Conservation (phyloP, 495 filamentous ascomycete species). For the Annulohypoxylon maeteangense region DNA sequence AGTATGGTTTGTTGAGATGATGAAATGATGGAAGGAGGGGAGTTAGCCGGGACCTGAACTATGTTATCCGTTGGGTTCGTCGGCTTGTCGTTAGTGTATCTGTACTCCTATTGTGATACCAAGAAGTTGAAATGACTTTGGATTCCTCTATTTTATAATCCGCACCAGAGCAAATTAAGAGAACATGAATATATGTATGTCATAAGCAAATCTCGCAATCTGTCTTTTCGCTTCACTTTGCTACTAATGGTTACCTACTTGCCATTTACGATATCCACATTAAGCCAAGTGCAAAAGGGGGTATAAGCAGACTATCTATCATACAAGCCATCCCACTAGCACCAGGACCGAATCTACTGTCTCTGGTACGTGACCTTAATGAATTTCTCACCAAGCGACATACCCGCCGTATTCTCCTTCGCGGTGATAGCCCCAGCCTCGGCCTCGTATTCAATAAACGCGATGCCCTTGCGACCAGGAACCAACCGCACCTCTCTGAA, state of each 20-base stretch:
- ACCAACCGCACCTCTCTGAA: constrained; percentile 93
- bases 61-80: constrained; percentile 3
- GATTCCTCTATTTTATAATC: constrained; percentile 5
- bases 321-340: constrained; percentile 19
- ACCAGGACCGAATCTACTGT: constrained; percentile 62
- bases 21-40: neutral
- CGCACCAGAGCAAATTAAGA: neutral
- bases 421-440: constrained; percentile 90
- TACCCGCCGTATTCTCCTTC: constrained; percentile 94
- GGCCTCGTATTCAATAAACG: constrained; percentile 95
- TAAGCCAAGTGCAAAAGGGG: constrained; percentile 9
- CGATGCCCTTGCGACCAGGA: constrained; percentile 87
- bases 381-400: constrained; percentile 74
- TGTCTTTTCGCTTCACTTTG: constrained; percentile 5
- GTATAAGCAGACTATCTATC: constrained; percentile 26
- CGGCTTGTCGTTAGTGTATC: constrained; percentile 24
- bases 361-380: constrained; percentile 93
- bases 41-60: neutral
- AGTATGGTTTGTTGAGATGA: neutral
- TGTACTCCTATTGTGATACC: constrained; percentile 37
- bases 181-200: constrained; percentile 1
- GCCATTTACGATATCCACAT: neutral
- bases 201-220: neutral
- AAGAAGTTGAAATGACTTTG: constrained; percentile 30
- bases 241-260: neutral